Evolutionary conservation across 441 rosid species (phyloP).

Genomic region (Pelargonium australe): DNA sequence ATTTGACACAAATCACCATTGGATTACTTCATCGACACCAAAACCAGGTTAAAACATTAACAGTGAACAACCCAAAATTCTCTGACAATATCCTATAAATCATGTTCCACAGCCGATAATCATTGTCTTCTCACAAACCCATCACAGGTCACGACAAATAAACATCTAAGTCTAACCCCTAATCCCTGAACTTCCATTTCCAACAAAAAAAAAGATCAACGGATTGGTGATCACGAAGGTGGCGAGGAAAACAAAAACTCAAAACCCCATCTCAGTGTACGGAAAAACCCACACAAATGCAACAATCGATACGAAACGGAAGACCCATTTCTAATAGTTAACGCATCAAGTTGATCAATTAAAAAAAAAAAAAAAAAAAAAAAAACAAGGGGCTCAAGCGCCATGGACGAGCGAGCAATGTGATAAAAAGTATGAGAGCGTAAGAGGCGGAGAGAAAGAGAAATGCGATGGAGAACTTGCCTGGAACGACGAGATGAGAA

Average conservation of each 20-base stretch:
- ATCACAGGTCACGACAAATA: not conserved
- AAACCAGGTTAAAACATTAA: not conserved
- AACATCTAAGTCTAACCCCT: not conserved
- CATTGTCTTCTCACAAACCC: not conserved
- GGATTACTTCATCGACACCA: not conserved
- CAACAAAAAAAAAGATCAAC: not conserved
- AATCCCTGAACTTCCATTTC: slow-evolving; percentile 1
- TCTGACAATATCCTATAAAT: not conserved
- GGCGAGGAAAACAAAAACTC: not conserved
- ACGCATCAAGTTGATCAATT: slow-evolving; percentile 1
- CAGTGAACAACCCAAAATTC: slow-evolving; percentile 3
- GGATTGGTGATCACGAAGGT: no score
- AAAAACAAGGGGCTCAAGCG: no score
- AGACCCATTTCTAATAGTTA: not conserved
- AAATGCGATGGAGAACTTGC: not conserved
- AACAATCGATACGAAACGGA: not conserved
- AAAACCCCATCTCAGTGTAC: not conserved
- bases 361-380: not conserved
- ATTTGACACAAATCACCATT: not conserved
- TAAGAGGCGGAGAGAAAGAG: not conserved
- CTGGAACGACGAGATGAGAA: not conserved
- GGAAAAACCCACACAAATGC: not conserved
- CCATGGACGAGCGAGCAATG: no score
- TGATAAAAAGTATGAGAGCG: no score
- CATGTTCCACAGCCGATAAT: not conserved